Base-by-base conservation (phyloP, 805 yeast species). In the Zygosaccharomyces bailii region DNA sequence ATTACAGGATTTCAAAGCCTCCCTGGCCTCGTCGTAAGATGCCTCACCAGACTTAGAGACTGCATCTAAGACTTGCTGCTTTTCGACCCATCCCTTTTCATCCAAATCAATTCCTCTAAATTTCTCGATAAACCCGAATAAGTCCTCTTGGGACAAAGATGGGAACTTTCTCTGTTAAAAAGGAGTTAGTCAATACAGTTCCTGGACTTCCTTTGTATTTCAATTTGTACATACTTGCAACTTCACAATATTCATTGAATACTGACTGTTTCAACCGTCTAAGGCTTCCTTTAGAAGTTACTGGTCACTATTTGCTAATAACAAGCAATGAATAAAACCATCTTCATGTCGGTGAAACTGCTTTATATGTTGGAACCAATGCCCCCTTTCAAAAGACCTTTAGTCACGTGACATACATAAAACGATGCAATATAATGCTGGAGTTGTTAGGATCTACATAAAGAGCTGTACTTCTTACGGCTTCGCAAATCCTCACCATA, bases 51-150 rank as follows among this genome's bases (percentile, higher is more conserved):
- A 67, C 45, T 80, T 78, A 18, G 95, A 79, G 31, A 89, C 80
- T 3, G 89, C 78, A 62, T 88, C 90, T 63, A 91, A 83, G 29
- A 86, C 95, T 45, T 84, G 85, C 61, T 85, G 89, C 69, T 91
- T 91, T 61, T 91, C 97, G 32, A 84, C 89, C 79, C 89, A 89
- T 8, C 99, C 99, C 55, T 84, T 81, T 59, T 91, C 99, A 35
- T 91, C 95, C 25, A 82, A 55, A 58, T 93, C 99, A 54, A 93
- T 84, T 48, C 72, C 69, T 58, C 96, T 75, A 72, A 93, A 93
- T 55, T 84, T 85, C 46, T 91, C 96, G 57, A 91, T 86, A 45
- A 93, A 76, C 30, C 72, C 75, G 65, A 91, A 90, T 38, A 93
- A 72, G 52, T 90, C 97, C 53, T 86, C 86, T 66, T 93, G 98